Evolutionary conservation across 176 grass and related monocot species (phyloP), one percentile per base, ranked within the genome.

Genomic region (Carex scoparia): DNA sequence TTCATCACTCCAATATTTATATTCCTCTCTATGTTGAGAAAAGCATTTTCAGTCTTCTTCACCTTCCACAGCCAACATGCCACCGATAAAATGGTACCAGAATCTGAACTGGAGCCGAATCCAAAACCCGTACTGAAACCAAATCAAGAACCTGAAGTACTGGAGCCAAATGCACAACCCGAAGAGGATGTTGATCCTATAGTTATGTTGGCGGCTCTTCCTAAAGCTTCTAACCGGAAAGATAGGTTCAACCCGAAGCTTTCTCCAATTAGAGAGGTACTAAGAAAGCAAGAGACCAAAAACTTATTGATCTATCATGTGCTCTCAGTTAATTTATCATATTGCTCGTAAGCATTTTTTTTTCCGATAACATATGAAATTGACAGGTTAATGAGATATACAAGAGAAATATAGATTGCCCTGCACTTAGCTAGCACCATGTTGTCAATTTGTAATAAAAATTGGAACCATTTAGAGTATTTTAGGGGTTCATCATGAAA

Each of bases 101-200:
- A 56, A 55, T 11, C 49, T 2, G 51, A 56, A 33, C 49, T 14
- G 19, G 11, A 4, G 32, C 48, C 3, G 2, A 30, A 75, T 37
- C 32, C 5, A 68, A 35, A 68, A 38, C 32, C 12, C 9, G 14
- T 44, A n/a, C 67, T 44, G 67, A 4, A 70, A 12, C 14, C 2
- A n/a, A 44, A 70, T 32, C 23, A 1, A 78, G 49, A 72, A 46
- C 6, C 8, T 46, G 38, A 71, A 38, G 38, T 5, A 46, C 31
- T 1, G 69, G 66, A 72, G n/a, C 15, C 16, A 19, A 46, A 72
- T 2, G 7, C 69, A 23, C 38, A 33, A 56, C 48, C 49, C 0
- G 51, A 78, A 78, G 73, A 57, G 8, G 49, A 78, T 49, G 5
- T 78, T 56, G 73, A 78, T 78, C 73, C 73, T 2, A 78, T 78